Base-by-base conservation (phyloP, 805 yeast species). In the Barnettozyma wickerhamii region DNA sequence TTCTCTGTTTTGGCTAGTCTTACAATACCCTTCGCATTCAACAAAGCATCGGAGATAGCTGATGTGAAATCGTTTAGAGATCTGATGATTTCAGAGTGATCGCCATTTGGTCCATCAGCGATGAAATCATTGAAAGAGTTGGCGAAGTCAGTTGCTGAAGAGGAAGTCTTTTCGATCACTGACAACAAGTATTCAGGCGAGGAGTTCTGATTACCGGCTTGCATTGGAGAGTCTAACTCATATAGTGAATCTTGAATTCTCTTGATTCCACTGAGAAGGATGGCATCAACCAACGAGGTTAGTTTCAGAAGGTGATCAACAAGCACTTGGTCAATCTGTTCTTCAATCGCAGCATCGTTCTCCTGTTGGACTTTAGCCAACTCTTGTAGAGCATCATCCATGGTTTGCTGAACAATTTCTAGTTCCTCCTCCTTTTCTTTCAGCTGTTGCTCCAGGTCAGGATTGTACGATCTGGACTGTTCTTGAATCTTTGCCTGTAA, bases 141-240 rank as follows among this genome's bases (percentile, higher is more conserved):
- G 5, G 95, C 84, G 60, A 89, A 86, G 30, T 83, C 90, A 6
- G 90, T 85, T 0, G 90, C 88, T 13, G 75, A 66, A 30, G 79
- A 75, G 0, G 87, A 75, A 15, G 83, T 73, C 48, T 80, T 74
- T 56, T 89, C 96, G 47, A 81, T 67, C 30, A 85, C 66, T 0
- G 91, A 80, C 27, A 81, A 65, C 18, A 83, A 61, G 51, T 76
- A 81, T 48, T 75, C 80, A 3, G 91, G 85, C 0, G 91, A 75
- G 2, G 93, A 72, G 57, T 79, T 80, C 49, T 79, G 77, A 56
- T 84, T 85, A 41, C 93, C 93, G 4, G 88, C 86, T 60, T 84
- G 87, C 77, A 83, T 76, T 23, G 93, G 86, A 5, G 90, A 81
- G 41, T 79, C 81, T 46, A 86, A 66, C 52, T 81, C 88, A 53